phyloP scores from a whole-genome alignment of 2,329 filamentous ascomycete species.

The Basipetospora sp. region DNA sequence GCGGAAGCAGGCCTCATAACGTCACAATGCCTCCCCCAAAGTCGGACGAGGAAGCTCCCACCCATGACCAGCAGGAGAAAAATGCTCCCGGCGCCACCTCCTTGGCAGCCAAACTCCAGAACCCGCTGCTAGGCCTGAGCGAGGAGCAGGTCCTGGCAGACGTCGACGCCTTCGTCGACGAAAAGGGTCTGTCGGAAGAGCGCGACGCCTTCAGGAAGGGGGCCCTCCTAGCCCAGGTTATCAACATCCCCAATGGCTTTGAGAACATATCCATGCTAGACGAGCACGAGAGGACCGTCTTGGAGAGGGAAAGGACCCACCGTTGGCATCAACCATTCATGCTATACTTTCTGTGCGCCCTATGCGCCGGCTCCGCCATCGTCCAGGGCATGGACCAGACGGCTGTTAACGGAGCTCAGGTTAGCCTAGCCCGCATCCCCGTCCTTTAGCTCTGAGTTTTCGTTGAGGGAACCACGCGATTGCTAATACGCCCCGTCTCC shows the following conservation, averaged over 20 bases:
- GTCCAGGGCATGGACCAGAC: conserved; percentile 55
- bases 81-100: conserved; percentile 13
- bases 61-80: conserved; percentile 10
- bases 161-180: conserved; percentile 22
- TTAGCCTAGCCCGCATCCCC: conserved; percentile 39
- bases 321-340: conserved; percentile 20
- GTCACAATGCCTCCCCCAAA: conserved; percentile 14
- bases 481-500: no score
- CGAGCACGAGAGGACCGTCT: conserved; percentile 16
- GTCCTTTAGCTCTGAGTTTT: no score
- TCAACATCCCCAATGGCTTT: conserved; percentile 18
- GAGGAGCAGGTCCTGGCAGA: conserved; percentile 18
- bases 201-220: conserved; percentile 34
- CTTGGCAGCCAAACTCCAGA: conserved; percentile 12
- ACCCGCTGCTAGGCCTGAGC: conserved; percentile 18
- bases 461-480: no score
- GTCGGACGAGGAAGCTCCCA: conserved; percentile 13
- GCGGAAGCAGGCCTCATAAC: no score
- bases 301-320: conserved; percentile 16
- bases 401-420: conserved; percentile 49
- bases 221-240: conserved; percentile 34
- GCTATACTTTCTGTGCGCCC: conserved; percentile 21
- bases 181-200: conserved; percentile 19
- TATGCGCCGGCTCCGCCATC: conserved; percentile 31
- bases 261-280: conserved; percentile 15